Base-by-base conservation (phyloP, 75 land plant genomes). In the Pinus albicaulis region DNA sequence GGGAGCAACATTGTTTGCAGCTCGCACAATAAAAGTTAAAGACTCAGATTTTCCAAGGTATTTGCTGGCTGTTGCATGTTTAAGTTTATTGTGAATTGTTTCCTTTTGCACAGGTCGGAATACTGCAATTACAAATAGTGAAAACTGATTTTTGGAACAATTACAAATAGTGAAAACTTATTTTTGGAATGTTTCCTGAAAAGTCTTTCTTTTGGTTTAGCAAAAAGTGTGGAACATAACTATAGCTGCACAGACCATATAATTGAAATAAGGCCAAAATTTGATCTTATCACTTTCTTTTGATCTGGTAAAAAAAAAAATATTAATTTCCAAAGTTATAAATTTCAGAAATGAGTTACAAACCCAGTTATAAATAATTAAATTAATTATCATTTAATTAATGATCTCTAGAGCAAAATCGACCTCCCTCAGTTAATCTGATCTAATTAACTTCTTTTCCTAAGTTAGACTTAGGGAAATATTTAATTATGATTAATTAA, bases 1-100 rank as follows among this genome's bases (percentile, higher is more conserved):
- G 71, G 90, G 88, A 14, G 73, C 90, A 66, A 83, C 77, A 65
- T 57, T 91, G 48, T 86, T 82, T 68, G 74, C 88, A 71, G 93
- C 93, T 44, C 86, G 88, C 31, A 78, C 90, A 36, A 79, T 91
- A 57, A 91, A 86, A 79, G 80, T 88, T 56, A 88, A 85, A 80
- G 90, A 86, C 78, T 88, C 80, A 41, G 86, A 84, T 71, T 79
- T 75, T 59, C 63, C 81, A 19, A 91, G 82, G 92, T 90, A 87
- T 7, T 48, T 6, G 20, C 56, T 71, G 38, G 34, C 36, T 16
- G 20, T 25, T 65, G 44, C 44, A 65, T 31, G 2, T 65, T 65
- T 16, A 65, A 17, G 2, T 65, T 65, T 16, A 7, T 64, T 64
- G 31, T 28, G 22, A 64, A 16, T 4, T 64, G 17, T 31, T 26